Evolutionary conservation across 2,329 filamentous ascomycete genomes (phyloP).

Genomic region (Talaromyces sp.): DNA sequence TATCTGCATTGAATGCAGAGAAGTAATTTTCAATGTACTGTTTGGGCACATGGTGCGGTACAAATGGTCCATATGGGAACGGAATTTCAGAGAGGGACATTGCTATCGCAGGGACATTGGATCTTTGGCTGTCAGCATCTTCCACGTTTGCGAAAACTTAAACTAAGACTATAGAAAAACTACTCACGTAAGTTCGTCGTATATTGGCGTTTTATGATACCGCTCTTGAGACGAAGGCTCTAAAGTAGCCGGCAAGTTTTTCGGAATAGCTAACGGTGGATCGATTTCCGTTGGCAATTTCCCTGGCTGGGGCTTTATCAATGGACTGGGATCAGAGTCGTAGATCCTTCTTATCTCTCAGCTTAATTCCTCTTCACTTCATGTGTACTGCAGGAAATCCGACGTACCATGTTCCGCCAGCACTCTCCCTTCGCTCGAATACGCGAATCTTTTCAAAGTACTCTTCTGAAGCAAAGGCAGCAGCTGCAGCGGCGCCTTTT

Average conservation of each 20-base stretch:
- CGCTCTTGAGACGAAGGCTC: constrained; percentile 23
- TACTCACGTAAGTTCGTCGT: constrained; percentile 28
- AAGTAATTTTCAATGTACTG: constrained; percentile 56
- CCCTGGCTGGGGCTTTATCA: constrained; percentile 21
- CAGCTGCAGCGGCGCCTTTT: constrained; percentile 23
- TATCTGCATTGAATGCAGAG: constrained; percentile 45
- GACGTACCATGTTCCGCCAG: constrained; percentile 31
- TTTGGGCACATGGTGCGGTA: constrained; percentile 50
- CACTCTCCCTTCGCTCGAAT: constrained; percentile 28
- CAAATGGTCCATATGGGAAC: constrained; percentile 54
- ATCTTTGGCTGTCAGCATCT: constrained; percentile 16
- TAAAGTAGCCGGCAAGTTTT: constrained; percentile 20
- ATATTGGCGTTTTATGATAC: constrained; percentile 32
- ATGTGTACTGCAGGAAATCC: neutral
- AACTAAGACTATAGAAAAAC: neutral
- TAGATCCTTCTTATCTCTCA: constrained; percentile 26
- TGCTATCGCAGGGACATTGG: constrained; percentile 35
- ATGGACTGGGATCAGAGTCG: constrained; percentile 26
- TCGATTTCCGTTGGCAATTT: constrained; percentile 27
- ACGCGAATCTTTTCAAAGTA: constrained; percentile 28
- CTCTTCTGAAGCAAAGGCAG: constrained; percentile 29
- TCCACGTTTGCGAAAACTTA: neutral
- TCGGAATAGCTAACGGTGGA: constrained; percentile 23
- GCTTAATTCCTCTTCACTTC: neutral
- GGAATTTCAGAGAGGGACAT: constrained; percentile 46